A percentile compares a stretch with the other conserved stretches of the same genome.
Conservation (phyloP, 768 basidiomycete genomes). For the Lepiota venenata region DNA sequence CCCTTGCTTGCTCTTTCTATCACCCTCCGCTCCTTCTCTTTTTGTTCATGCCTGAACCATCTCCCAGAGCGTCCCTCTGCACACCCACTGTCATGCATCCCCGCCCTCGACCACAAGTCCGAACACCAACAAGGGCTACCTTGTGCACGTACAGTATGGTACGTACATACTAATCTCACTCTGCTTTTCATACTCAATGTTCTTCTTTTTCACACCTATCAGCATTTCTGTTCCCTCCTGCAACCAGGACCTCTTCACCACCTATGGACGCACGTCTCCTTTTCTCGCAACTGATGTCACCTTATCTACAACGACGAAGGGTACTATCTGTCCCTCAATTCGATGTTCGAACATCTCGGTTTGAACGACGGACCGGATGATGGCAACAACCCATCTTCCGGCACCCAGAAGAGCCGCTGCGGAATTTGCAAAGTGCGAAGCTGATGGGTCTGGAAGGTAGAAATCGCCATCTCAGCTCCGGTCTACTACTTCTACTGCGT, state of each 20-base stretch:
- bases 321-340: slow-evolving; percentile 72
- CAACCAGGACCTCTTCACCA: slow-evolving; percentile 73
- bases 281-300: slow-evolving; percentile 75
- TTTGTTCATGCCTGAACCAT: background rate
- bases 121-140: slow-evolving; percentile 20
- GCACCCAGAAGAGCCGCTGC: slow-evolving; percentile 17
- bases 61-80: background rate
- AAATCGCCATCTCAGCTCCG: slow-evolving; percentile 12
- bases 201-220: too few species aligned
- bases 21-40: too few species aligned
- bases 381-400: too few species aligned
- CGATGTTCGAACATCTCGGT: slow-evolving; percentile 55
- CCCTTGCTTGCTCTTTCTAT: slow-evolving; percentile 3
- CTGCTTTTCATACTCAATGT: too few species aligned
- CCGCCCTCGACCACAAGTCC: background rate
- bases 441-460: background rate
- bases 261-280: slow-evolving; percentile 46
- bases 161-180: slow-evolving; percentile 13
- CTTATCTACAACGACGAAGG: slow-evolving; percentile 77
- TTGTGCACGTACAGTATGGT: slow-evolving; percentile 36
- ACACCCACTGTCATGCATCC: background rate
- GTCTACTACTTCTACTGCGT: slow-evolving; percentile 8
- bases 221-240: slow-evolving; percentile 43
- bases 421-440: slow-evolving; percentile 20
- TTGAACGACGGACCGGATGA: background rate